Evolutionary conservation across 768 basidiomycete genomes (phyloP).

Genomic region (Leucosporidium creatinivorum): DNA sequence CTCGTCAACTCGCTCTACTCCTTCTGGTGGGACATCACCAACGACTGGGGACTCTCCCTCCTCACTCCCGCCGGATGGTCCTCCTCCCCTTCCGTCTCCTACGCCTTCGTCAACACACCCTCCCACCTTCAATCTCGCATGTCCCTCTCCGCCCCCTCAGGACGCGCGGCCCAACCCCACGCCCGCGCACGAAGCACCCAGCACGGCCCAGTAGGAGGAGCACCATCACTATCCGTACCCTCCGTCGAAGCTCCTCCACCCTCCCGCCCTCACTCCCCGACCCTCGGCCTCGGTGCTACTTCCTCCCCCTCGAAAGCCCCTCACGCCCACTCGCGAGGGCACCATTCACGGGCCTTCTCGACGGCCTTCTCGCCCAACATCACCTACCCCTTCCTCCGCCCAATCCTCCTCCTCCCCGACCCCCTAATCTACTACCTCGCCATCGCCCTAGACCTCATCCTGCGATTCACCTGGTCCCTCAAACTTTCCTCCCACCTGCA

Average conservation of each 20-base stretch:
- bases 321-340: not conserved
- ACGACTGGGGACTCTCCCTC: constrained; percentile 90
- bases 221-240: not conserved
- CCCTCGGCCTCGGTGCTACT: not conserved
- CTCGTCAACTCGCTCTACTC: constrained; percentile 85
- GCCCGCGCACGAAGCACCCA: not conserved
- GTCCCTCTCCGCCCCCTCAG: constrained; percentile 25
- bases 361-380: constrained; percentile 31
- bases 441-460: constrained; percentile 71
- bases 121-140: constrained; percentile 23
- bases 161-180: constrained; percentile 5
- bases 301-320: not conserved
- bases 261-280: constrained; percentile 19
- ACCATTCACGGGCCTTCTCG: constrained; percentile 27
- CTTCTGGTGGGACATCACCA: constrained; percentile 98
- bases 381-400: constrained; percentile 55
- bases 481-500: constrained; percentile 83
- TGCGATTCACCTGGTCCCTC: constrained; percentile 89
- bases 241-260: constrained; percentile 6
- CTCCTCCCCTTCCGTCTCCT: constrained; percentile 11
- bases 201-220: not conserved
- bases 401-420: constrained; percentile 68
- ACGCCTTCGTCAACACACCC: constrained; percentile 12
- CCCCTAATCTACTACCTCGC: constrained; percentile 70
- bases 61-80: constrained; percentile 48